Conservation (phyloP, 108 stramenopile species). For the Mediolabrus comicus region DNA sequence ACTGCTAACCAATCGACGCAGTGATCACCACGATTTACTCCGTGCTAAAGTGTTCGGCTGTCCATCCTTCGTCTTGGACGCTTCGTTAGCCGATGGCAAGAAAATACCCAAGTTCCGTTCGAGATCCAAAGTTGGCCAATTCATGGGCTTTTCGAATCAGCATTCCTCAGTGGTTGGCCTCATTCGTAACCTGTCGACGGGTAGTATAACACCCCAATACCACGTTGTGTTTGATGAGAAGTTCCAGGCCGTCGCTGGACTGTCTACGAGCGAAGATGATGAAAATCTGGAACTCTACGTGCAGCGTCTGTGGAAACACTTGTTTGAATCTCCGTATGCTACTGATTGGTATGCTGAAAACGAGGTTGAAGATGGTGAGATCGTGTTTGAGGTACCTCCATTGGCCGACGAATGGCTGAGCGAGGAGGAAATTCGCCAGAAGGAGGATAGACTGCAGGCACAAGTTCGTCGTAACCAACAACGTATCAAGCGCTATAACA, state of each 20-base stretch:
- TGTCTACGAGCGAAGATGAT: neutral
- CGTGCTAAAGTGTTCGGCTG: constrained; percentile 39
- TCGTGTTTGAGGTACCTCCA: neutral
- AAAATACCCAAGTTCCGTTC: neutral
- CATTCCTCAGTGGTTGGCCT: constrained; percentile 7
- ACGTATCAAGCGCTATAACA: neutral
- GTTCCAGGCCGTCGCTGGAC: neutral
- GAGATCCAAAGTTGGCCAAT: neutral
- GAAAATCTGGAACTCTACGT: neutral
- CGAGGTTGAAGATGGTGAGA: neutral
- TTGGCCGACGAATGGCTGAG: neutral
- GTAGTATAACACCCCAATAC: neutral
- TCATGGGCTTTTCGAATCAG: neutral
- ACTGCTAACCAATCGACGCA: neutral
- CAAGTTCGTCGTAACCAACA: neutral
- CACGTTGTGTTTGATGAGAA: constrained; percentile 7
- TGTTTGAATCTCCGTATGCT: neutral
- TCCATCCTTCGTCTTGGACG: constrained; percentile 37
- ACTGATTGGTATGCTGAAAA: neutral
- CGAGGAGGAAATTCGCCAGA: neutral
- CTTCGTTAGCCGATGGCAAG: constrained; percentile 23
- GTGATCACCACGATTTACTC: neutral
- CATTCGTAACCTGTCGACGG: neutral
- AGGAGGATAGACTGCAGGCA: neutral
- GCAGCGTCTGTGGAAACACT: neutral